Conservation (phyloP, 139 green algal genomes). For the Chlorella sp. region DNA sequence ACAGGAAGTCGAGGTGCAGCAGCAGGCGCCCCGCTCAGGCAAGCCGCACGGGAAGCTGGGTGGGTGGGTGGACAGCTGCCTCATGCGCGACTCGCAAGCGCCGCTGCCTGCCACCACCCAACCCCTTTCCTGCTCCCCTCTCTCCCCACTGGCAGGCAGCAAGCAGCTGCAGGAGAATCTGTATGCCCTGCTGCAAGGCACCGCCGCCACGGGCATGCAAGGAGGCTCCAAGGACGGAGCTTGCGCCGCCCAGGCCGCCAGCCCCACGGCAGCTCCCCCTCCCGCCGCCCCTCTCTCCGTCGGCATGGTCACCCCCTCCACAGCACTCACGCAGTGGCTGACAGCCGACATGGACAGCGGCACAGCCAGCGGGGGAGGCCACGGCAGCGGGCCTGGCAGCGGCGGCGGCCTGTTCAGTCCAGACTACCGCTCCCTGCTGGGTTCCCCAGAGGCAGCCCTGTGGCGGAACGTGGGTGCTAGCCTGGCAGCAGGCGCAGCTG, state of each 20-base stretch:
- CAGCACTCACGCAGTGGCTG: background rate
- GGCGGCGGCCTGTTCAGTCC: background rate
- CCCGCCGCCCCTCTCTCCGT: background rate
- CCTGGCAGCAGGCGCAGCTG: background rate
- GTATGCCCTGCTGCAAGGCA: background rate
- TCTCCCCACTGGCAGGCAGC: background rate
- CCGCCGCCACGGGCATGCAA: background rate
- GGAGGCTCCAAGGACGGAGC: background rate
- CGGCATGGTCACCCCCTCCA: background rate
- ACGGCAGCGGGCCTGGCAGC: background rate
- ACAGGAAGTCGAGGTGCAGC: too few species aligned
- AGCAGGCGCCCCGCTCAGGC: too few species aligned
- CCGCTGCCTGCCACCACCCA: too few species aligned
- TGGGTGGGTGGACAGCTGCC: too few species aligned
- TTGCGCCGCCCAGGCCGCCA: too few species aligned
- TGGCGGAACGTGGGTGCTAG: background rate
- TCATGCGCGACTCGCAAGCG: too few species aligned
- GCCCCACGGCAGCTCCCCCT: too few species aligned
- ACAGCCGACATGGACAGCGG: background rate
- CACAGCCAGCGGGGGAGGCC: background rate
- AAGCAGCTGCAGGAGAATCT: conserved; percentile 1
- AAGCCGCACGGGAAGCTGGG: too few species aligned
- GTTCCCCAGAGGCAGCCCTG: background rate
- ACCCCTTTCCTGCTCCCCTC: background rate
- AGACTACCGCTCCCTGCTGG: background rate